A percentile compares a stretch with the other conserved stretches of the same genome.
Conservation (phyloP, 768 basidiomycete genomes). For the Pleurotus djamor region DNA sequence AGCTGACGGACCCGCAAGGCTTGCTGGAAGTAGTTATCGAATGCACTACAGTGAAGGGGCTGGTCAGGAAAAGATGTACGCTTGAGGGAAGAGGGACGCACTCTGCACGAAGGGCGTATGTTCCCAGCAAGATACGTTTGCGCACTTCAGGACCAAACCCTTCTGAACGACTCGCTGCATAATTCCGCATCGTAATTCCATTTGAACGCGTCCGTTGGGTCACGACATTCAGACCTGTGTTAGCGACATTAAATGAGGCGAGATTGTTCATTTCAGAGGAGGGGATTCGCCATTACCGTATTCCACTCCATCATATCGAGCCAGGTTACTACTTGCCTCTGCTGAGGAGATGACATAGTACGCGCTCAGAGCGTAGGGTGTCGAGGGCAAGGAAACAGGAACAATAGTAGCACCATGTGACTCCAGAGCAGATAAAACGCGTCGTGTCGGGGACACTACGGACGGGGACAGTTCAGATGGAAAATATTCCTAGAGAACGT, state of each 20-base stretch:
- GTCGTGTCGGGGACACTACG: slow-evolving; percentile 43
- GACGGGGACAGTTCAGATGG: slow-evolving; percentile 57
- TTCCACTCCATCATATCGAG: slow-evolving; percentile 84
- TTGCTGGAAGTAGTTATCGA: slow-evolving; percentile 96
- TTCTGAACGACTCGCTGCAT: slow-evolving; percentile 62
- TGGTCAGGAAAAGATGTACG: not conserved
- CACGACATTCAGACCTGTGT: slow-evolving; percentile 46
- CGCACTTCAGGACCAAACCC: slow-evolving; percentile 86
- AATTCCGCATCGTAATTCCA: slow-evolving; percentile 20
- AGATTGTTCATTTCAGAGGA: not conserved
- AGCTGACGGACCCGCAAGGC: slow-evolving; percentile 78
- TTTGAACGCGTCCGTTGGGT: not conserved
- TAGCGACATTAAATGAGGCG: not conserved
- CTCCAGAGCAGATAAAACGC: slow-evolving; percentile 35
- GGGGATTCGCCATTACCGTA: slow-evolving; percentile 50
- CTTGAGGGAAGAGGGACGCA: slow-evolving; percentile 33
- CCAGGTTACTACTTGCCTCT: slow-evolving; percentile 91
- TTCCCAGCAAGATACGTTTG: slow-evolving; percentile 85
- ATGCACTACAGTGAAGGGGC: slow-evolving; percentile 57
- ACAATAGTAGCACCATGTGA: slow-evolving; percentile 62
- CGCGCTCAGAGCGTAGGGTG: slow-evolving; percentile 76
- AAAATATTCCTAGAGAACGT: slow-evolving; percentile 70
- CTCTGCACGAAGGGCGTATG: slow-evolving; percentile 91
- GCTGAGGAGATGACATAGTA: slow-evolving; percentile 97
- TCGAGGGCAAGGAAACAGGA: slow-evolving; percentile 71